phyloP scores from a whole-genome alignment of 2,329 filamentous ascomycete species.

The Dryadomyces quercivorus region DNA sequence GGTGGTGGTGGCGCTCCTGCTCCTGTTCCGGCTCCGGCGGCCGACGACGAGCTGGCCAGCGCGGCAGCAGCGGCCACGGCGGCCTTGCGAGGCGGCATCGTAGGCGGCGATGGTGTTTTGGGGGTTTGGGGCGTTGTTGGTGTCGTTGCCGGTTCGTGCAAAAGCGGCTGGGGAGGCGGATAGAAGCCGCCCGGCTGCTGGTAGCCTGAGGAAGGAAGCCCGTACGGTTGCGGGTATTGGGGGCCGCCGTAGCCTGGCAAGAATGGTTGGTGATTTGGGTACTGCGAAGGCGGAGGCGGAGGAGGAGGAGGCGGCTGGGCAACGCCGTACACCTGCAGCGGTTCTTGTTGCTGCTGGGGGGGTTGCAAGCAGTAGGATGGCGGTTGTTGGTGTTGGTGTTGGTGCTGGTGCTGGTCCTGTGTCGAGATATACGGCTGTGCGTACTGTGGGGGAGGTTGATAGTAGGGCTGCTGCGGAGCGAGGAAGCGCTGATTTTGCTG shows the following conservation, averaged over 20 bases:
- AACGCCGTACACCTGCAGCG: neutral
- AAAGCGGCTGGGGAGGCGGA: conserved; percentile 7
- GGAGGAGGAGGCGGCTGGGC: neutral
- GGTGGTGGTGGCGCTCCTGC: conserved; percentile 9
- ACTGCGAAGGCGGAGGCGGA: neutral
- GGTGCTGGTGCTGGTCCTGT: neutral
- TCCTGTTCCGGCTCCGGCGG: no score
- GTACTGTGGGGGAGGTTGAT: conserved; percentile 9
- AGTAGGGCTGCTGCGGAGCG: conserved; percentile 11
- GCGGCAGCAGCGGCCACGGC: neutral
- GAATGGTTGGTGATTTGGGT: neutral
- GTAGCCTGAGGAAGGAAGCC: neutral
- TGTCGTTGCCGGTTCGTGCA: conserved; percentile 12
- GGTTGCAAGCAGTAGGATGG: neutral
- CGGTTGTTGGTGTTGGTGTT: neutral
- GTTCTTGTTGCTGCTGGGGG: conserved; percentile 1
- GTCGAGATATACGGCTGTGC: conserved; percentile 6
- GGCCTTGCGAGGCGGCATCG: conserved; percentile 11
- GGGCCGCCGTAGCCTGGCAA: conserved; percentile 3
- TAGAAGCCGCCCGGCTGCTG: conserved; percentile 3
- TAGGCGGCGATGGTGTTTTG: neutral
- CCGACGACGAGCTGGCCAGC: neutral
- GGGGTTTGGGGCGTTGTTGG: neutral
- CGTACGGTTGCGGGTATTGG: conserved; percentile 4
- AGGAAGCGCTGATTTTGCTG: conserved; percentile 11